Evolutionary conservation across 805 yeast species (phyloP), one percentile per base, ranked within the genome.

Genomic region (Ogataea populi-albae): DNA sequence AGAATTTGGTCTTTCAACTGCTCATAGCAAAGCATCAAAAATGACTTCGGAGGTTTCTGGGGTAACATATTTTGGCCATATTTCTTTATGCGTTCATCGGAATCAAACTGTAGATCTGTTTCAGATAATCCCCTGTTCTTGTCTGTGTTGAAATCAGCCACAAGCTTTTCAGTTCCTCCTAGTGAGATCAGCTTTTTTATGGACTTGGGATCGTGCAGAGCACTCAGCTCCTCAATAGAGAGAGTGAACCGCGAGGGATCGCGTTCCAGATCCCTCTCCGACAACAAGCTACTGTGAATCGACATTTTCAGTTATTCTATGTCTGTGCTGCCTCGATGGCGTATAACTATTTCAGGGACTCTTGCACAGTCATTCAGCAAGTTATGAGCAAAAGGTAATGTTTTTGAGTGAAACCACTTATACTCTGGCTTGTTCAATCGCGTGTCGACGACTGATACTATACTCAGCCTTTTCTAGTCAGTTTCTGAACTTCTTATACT

Each of bases 1-100:
- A 94, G 71, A 15, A 93, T 94, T 60, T 88, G 86, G 60, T 93
- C 99, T 40, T 89, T 80, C 65, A 93, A 65, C 3, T 97, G 96
- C 50, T 84, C 86, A 67, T 74, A 77, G 47, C 93, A 80, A 26
- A 93, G 68, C 40, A 57, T 50, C 29, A 81, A 64, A 43, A 93
- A 80, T 2, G 86, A 68, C 53, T 84, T 86, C 7, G 81, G 71
- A n/a, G 74, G 66, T 47, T 74, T 74, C 38, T 75, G 80, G 0
- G 98, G 98, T 14, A 93, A 59, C 17, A 53, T 59, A 56, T 93
- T 93, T 12, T 59, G 63, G 17, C 95, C 96, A 57, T 75, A 93
- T 5, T 57, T 61, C n/a, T 50, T 42, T 1, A 45, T 45, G 35
- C 95, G 65, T 4, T 46, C 39, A 3, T 48, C 40, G 6, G 45